These are phyloP conservation scores for Podila clonocystis DNA, from an alignment of 192 early-diverging fungal genomes.

Conservation along the genomic window DNA sequence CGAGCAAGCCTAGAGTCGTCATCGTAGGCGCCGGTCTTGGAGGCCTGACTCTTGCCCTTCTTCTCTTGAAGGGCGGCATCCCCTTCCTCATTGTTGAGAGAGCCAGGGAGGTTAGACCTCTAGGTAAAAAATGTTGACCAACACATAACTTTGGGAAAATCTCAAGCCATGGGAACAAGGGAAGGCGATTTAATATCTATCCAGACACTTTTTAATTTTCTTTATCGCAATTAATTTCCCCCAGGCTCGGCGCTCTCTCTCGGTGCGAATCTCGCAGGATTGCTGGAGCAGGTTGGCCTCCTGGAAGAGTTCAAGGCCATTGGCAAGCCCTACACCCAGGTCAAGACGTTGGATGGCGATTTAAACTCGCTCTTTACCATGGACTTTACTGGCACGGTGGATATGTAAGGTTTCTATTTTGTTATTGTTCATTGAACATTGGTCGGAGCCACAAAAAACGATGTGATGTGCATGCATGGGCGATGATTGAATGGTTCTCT, in stretches of 20 bases:
- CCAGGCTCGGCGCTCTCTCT: neutral
- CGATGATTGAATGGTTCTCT: no score
- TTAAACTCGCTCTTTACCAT: neutral
- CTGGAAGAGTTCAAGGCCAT: neutral
- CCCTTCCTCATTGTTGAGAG: neutral
- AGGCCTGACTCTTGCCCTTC: neutral
- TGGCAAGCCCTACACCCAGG: neutral
- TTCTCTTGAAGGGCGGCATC: neutral
- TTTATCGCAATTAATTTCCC: neutral
- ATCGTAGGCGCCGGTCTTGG: neutral
- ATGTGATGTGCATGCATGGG: no score
- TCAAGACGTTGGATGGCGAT: neutral
- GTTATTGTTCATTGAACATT: no score
- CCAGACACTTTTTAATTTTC: neutral
- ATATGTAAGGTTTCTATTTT: neutral
- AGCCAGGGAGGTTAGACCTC: neutral
- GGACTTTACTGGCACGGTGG: neutral
- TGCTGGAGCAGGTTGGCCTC: neutral
- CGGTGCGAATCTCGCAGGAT: neutral
- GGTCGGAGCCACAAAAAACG: no score
- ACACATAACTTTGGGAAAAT: no score
- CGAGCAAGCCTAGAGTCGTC: neutral
- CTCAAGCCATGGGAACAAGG: no score
- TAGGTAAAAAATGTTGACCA: neutral
- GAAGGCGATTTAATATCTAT: no score